A percentile compares a stretch with the other conserved stretches of the same genome.
Conservation (phyloP, 805 yeast species). For the Saccharomycopsis sp. region DNA sequence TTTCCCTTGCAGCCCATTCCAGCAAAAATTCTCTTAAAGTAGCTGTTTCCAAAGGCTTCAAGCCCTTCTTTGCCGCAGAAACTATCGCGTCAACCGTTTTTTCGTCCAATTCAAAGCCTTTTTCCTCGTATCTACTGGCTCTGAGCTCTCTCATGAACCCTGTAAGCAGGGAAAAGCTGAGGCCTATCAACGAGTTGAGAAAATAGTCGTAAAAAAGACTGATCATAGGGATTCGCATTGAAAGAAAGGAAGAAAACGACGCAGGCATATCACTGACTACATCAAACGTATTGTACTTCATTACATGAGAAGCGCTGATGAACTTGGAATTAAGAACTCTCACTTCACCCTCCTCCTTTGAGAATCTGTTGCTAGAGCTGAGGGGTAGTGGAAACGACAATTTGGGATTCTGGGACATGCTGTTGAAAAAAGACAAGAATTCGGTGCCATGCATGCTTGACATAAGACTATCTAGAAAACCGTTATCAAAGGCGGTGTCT, state of each 20-base stretch:
- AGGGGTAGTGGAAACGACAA: conserved; percentile 10
- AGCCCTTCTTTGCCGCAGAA: not conserved
- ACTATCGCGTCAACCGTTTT: not conserved
- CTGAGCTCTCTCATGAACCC: not conserved
- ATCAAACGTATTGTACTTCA: conserved; percentile 1
- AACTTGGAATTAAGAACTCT: conserved; percentile 4
- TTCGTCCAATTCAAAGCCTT: not conserved
- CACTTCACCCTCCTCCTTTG: conserved; percentile 15
- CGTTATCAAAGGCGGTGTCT: not conserved
- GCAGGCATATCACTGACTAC: not conserved
- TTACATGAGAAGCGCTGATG: not conserved
- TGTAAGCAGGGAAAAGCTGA: not conserved
- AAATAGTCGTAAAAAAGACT: conserved; percentile 1
- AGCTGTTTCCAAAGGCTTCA: conserved; percentile 1
- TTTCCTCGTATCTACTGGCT: not conserved
- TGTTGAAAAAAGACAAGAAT: conserved; percentile 6
- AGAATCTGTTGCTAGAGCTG: conserved; percentile 16
- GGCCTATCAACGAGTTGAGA: not conserved
- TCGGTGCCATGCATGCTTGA: conserved; percentile 3
- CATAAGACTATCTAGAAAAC: not conserved
- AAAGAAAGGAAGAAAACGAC: not conserved
- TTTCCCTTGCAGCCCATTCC: not conserved
- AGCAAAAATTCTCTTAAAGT: not conserved
- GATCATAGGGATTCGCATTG: conserved; percentile 4
- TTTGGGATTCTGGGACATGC: not conserved